Percentiles rank a stretch among this genome's conserved stretches.
These are phyloP conservation scores for Phanerochaete carnosa DNA, from an alignment of 768 basidiomycete species.

Conservation along the genomic window DNA sequence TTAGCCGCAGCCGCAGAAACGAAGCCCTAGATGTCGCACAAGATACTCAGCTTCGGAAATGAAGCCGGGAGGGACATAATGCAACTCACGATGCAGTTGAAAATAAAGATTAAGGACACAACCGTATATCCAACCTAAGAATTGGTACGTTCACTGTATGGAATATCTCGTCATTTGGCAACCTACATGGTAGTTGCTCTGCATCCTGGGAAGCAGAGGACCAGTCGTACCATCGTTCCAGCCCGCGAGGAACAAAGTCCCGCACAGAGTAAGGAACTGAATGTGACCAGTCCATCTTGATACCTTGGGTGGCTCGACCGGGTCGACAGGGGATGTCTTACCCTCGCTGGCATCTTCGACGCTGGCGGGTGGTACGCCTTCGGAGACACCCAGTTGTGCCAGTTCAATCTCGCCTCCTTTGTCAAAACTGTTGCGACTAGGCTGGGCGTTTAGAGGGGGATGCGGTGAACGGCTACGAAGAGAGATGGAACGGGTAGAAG, in stretches of 20 bases:
- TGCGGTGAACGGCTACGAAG: slow-evolving; percentile 13
- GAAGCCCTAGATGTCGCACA: slow-evolving; percentile 39
- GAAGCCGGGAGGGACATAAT: background rate
- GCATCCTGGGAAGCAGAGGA: slow-evolving; percentile 71
- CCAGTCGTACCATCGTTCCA: slow-evolving; percentile 81
- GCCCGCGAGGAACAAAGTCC: slow-evolving; percentile 57
- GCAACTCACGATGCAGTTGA: slow-evolving; percentile 37
- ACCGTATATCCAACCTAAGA: slow-evolving; percentile 45
- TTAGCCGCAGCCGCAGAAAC: slow-evolving; percentile 45
- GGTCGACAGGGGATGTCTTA: slow-evolving; percentile 7
- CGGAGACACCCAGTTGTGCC: slow-evolving; percentile 5
- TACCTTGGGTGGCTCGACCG: background rate
- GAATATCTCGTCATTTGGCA: background rate
- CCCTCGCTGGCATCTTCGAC: slow-evolving; percentile 8
- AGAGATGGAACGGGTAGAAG: slow-evolving; percentile 10
- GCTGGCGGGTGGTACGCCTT: background rate
- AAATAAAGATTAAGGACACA: slow-evolving; percentile 62
- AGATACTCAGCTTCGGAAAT: background rate
- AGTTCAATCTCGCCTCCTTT: slow-evolving; percentile 12
- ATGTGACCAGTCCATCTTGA: slow-evolving; percentile 25
- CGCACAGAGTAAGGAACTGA: slow-evolving; percentile 56
- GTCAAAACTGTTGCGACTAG: background rate
- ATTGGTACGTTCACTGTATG: background rate
- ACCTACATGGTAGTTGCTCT: slow-evolving; percentile 47
- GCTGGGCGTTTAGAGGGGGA: background rate